Evolutionary conservation across 2,329 filamentous ascomycete genomes (phyloP).

Genomic region (Dactylonectria estremocensis): DNA sequence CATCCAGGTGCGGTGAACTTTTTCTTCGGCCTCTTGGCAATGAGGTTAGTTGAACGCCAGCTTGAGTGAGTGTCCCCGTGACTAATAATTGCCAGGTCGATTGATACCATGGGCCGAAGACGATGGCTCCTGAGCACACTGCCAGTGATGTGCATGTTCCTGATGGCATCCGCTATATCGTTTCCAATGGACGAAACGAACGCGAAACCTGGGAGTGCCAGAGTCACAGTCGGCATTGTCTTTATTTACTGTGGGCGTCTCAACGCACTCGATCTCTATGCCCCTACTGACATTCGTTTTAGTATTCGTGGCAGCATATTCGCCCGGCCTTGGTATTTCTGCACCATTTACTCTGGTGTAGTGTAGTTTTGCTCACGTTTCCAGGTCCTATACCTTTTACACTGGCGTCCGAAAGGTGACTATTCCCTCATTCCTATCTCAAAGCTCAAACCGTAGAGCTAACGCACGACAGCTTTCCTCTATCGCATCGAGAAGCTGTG

Average conservation of each 20-base stretch:
- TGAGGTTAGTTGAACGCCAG: slow-evolving; percentile 46
- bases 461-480: too few species aligned
- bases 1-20: slow-evolving; percentile 58
- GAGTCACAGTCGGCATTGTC: slow-evolving; percentile 54
- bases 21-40: slow-evolving; percentile 56
- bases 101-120: slow-evolving; percentile 54
- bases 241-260: slow-evolving; percentile 45
- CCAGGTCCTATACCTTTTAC: too few species aligned
- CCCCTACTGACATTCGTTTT: background rate
- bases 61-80: too few species aligned
- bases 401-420: too few species aligned
- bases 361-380: too few species aligned
- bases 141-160: slow-evolving; percentile 58
- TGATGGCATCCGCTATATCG: slow-evolving; percentile 55
- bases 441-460: too few species aligned
- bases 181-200: slow-evolving; percentile 32
- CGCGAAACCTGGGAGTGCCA: slow-evolving; percentile 11
- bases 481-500: too few species aligned
- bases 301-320: slow-evolving; percentile 58
- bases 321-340: slow-evolving; percentile 53
- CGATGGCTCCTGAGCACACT: slow-evolving; percentile 60
- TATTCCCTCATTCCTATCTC: too few species aligned
- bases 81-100: slow-evolving; percentile 29
- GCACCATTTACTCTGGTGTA: too few species aligned
- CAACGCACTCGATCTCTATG: slow-evolving; percentile 14